Evolutionary conservation across 805 yeast species (phyloP).

Genomic region (Yarrowia keelungensis): DNA sequence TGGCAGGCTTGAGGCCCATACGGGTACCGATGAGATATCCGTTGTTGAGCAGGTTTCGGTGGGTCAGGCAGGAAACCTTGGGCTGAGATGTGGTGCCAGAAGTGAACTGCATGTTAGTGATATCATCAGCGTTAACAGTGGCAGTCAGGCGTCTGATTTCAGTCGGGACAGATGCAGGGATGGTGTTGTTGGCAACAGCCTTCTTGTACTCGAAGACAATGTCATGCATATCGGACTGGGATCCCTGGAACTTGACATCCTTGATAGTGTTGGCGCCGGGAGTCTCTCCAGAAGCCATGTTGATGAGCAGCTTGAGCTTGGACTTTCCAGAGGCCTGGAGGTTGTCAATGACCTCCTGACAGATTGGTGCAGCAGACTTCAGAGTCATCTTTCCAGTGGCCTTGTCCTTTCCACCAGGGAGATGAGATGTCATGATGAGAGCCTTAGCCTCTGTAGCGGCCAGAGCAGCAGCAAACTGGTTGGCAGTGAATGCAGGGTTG

Average conservation of each 20-base stretch:
- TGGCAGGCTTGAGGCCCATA: constrained; percentile 44
- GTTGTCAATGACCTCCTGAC: constrained; percentile 25
- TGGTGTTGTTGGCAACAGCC: background rate
- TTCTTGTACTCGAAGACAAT: constrained; percentile 18
- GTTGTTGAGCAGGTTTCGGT: constrained; percentile 46
- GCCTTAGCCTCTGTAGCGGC: constrained; percentile 43
- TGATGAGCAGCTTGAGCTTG: constrained; percentile 20
- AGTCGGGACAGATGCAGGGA: constrained; percentile 12
- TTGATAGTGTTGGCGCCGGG: constrained; percentile 28
- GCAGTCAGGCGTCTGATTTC: constrained; percentile 31
- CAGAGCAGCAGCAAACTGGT: constrained; percentile 45
- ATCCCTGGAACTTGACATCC: constrained; percentile 27
- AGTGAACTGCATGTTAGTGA: constrained; percentile 49
- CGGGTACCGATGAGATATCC: constrained; percentile 46
- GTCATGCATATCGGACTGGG: constrained; percentile 33
- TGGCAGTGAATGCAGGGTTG: constrained; percentile 47
- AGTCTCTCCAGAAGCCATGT: constrained; percentile 32
- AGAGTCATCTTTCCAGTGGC: constrained; percentile 33
- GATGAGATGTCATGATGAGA: constrained; percentile 42
- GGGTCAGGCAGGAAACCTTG: constrained; percentile 47
- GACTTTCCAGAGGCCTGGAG: constrained; percentile 7
- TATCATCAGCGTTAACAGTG: constrained; percentile 41
- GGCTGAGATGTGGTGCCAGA: constrained; percentile 49
- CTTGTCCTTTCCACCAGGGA: constrained; percentile 27
- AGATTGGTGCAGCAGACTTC: constrained; percentile 26